Evolutionary conservation across 345 rosid species (phyloP).

Genomic region (Linum usitatissimum): DNA sequence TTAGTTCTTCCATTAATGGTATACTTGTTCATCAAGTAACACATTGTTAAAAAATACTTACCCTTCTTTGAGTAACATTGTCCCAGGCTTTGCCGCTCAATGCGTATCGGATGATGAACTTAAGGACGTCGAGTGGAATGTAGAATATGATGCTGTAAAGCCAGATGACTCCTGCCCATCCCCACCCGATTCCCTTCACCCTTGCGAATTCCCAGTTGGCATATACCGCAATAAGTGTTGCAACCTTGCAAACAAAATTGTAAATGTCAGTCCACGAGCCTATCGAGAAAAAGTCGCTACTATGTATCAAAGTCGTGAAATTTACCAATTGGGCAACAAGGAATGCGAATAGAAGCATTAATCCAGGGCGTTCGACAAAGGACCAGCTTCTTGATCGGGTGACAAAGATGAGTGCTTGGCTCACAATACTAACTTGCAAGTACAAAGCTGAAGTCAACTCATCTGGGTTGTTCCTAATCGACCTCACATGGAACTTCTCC

Average conservation of each 20-base stretch:
- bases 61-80: not conserved
- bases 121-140: constrained; percentile 63
- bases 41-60: too few relatives aligned
- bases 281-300: not conserved
- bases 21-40: too few relatives aligned
- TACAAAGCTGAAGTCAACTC: constrained; percentile 67
- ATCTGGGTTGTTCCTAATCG: constrained; percentile 25
- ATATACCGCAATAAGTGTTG: constrained; percentile 53
- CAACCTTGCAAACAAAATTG: constrained; percentile 28
- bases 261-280: too few relatives aligned
- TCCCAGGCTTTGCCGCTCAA: constrained; percentile 60
- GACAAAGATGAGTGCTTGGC: constrained; percentile 82
- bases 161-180: constrained; percentile 78
- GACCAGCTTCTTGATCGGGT: constrained; percentile 78
- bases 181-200: constrained; percentile 67
- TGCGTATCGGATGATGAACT: constrained; percentile 54
- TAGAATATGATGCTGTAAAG: constrained; percentile 44
- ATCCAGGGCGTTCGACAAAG: constrained; percentile 44
- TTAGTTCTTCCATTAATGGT: too few relatives aligned
- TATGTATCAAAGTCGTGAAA: constrained; percentile 6
- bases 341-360: constrained; percentile 45
- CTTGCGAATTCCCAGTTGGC: constrained; percentile 61
- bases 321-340: constrained; percentile 55
- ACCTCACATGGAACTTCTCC: constrained; percentile 22
- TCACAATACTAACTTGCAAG: constrained; percentile 82